A percentile compares a stretch with the other conserved stretches of the same genome.
Evolutionary conservation across 768 basidiomycete genomes (phyloP).

Genomic region (Termitomyces sp.): DNA sequence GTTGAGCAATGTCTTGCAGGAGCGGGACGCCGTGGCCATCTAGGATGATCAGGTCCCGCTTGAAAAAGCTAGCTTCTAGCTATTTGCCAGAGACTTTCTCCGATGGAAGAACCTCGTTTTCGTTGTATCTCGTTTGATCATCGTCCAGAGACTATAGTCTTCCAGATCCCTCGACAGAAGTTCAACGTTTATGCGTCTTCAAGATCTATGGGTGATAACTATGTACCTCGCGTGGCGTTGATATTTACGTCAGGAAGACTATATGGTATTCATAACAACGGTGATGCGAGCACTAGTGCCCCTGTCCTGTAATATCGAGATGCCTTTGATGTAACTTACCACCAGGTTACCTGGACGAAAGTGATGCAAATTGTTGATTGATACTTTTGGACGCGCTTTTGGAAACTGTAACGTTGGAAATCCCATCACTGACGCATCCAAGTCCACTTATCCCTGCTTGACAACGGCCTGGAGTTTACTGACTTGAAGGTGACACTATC

Average conservation of each 20-base stretch:
- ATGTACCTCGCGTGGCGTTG: background rate
- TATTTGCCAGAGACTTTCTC: background rate
- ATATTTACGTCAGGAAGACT: background rate
- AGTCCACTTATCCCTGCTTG: too few relatives aligned
- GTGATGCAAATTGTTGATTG: background rate
- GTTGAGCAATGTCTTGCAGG: conserved; percentile 63
- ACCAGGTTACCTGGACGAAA: background rate
- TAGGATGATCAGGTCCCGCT: conserved; percentile 12
- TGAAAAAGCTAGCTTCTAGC: conserved; percentile 14
- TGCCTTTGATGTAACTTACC: background rate
- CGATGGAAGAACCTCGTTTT: background rate
- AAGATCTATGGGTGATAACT: background rate
- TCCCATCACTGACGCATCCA: background rate
- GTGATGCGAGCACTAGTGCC: background rate
- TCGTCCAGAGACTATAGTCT: background rate
- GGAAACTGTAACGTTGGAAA: background rate
- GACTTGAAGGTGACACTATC: background rate
- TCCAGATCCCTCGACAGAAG: background rate
- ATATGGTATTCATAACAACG: too few relatives aligned
- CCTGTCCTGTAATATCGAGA: background rate
- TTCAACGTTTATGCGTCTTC: background rate
- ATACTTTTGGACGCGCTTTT: background rate
- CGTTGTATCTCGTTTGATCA: background rate
- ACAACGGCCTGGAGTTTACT: background rate
- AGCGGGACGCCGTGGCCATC: conserved; percentile 24